Base-by-base conservation (phyloP, 257 asterid genomes). In the Salvia splendens region DNA sequence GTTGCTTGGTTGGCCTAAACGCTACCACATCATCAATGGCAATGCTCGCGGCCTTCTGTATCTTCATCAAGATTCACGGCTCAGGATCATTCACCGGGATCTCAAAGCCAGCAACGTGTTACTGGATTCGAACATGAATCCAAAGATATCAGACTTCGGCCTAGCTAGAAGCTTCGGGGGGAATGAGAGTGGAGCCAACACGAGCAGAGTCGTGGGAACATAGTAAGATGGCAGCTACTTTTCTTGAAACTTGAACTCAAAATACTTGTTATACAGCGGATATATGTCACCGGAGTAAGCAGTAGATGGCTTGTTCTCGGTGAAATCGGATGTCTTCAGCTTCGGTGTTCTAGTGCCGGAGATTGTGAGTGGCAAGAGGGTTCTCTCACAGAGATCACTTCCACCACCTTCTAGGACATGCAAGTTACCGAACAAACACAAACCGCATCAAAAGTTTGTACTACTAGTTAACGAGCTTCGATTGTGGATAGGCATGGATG, bases 291-390 rank as follows among this genome's bases (percentile, higher is more conserved):
- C 71, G 11, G 71, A 66, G 12, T 66, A 66, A 4, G 71, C 62
- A 40, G 52, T 66, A 24, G 71, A 66, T 12, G 71, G 71, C 12
- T 8, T 66, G 30, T 66, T 66, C 15, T 66, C 71, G 6, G 62
- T 66, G 15, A 66, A 66, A 52, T 66, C 71, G 3, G 71, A 66
- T 12, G 71, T 66, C 14, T 66, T 66, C 10, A 66, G 71, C 71
- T 66, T 66, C n/a, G 71, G 71, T 38, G 71, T 66, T 17, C 30
- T 66, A 5, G 62, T 65, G 35, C 61, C 50, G 0, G 70, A 65
- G 51, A 50, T 65, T 16, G 70, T 65, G 70, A 65, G 70, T 40
- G 63, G 71, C 61, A 66, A 40, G 71, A 66, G 71, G 71, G 40
- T 66, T 66, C 4, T 66, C 71, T 24, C 71, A 52, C 15, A 66